Evolutionary conservation across 208 protist species (phyloP).

Genomic region (Crithidia expoeki): DNA sequence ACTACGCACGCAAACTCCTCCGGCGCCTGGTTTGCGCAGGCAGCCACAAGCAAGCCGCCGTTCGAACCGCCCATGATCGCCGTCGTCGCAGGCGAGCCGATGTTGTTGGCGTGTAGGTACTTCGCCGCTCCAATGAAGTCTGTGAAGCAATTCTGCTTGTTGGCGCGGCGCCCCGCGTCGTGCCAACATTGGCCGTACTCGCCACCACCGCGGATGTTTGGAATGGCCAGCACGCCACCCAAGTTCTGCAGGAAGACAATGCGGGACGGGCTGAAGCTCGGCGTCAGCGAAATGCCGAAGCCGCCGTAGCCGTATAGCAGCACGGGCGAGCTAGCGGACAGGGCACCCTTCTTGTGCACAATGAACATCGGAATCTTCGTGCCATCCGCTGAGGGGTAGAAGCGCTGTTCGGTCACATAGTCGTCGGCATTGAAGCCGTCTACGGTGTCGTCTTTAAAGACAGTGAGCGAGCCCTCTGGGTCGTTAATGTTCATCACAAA

Average conservation of each 20-base stretch:
- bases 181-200: constrained; percentile 96
- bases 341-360: constrained; percentile 74
- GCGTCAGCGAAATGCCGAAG: constrained; percentile 91
- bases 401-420: constrained; percentile 89
- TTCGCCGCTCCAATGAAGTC: constrained; percentile 84
- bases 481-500: constrained; percentile 82
- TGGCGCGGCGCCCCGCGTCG: constrained; percentile 74
- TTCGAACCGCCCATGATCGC: constrained; percentile 95
- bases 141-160: constrained; percentile 92
- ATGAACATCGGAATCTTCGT: constrained; percentile 96
- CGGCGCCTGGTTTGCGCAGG: constrained; percentile 89
- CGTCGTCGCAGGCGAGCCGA: constrained; percentile 85
- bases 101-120: constrained; percentile 74
- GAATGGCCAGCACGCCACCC: constrained; percentile 82
- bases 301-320: constrained; percentile 95
- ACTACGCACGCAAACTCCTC: constrained; percentile 84
- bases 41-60: constrained; percentile 94
- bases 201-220: constrained; percentile 95
- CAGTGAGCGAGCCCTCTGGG: constrained; percentile 53
- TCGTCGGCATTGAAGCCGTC: constrained; percentile 68
- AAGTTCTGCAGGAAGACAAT: constrained; percentile 88
- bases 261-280: constrained; percentile 72
- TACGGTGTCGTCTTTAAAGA: constrained; percentile 79
- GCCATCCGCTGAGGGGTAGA: constrained; percentile 90
- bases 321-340: constrained; percentile 71